Base-by-base conservation (phyloP, 1,284 basidiomycete species). In the Puccinia novopanici region DNA sequence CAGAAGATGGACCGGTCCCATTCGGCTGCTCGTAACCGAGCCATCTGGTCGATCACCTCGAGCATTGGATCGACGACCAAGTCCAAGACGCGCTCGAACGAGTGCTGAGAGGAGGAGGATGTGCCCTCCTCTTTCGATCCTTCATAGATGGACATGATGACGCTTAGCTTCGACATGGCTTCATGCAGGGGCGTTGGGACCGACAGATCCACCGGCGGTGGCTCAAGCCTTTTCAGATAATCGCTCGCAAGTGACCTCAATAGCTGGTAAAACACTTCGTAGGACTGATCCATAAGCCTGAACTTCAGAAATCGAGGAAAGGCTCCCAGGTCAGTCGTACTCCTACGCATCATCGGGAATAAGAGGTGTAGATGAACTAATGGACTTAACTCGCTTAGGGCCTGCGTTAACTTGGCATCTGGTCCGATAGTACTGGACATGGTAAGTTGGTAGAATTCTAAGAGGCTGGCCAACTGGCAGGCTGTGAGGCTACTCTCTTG, bases 401-500 rank as follows among this genome's bases (percentile, higher is more conserved):
- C 92, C 81, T 88, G 89, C 2, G 91, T 92, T 80, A 98, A 87
- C 42, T 92, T 83, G 0, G 95, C 93, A 9, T 92, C 88, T 15
- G 89, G 88, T 0, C 96, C 95, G 71, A 98, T 91, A 0, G 95
- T 98, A 81, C 92, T 89, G 74, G 90, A 89, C 94, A 99, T 97
- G 0, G 94, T 98, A 27, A 93, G 86, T 84, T 91, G 88, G 86
- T 98, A 99, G 85, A 98, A 99, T 83, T 96, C 92, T 3, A 99
- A 87, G n/a, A 98, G 88, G 83, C 95, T 97, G 61, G 93, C 91
- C 75, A 99, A 91, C 85, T 93, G 93, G 87, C 96, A 98, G 0
- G 92, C 90, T 73, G 92, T 90, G 81, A 98, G 94, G 82, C 92
- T 91, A 82, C 93, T 95, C 85, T 98, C 95, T 85, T 98, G 95